Evolutionary conservation across 371 early-diverging fungal species (phyloP), one percentile per base, ranked within the genome.

Genomic region (Mortierella sp.): DNA sequence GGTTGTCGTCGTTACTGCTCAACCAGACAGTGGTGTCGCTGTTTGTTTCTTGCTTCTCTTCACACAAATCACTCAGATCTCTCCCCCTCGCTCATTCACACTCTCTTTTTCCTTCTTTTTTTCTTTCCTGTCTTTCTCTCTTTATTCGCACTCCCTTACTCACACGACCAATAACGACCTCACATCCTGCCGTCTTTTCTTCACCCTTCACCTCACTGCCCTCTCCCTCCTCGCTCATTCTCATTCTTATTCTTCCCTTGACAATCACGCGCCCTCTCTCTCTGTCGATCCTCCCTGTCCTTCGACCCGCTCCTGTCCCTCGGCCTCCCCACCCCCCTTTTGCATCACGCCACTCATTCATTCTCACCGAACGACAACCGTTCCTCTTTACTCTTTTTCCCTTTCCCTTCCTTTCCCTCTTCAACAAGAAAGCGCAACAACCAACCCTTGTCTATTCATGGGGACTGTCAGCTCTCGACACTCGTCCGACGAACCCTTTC

Each of bases 381-480:
- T 53, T 72, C 59, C 53, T 31, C 69, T 31, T 61, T 72, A 16
- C 24, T 51, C 59, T 59, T 34, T 26, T 28, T 43, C 40, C 51
- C 26, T 50, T 19, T 50, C n/a, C 51, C 1, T 50, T 61, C 40
- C 19, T n/a, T n/a, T 13, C 26, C 14, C 46, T 19, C 1, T 46
- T 61, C 72, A 11, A 11, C 61, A 43, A n/a, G 10, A 9, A 9
- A 21, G 34, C 14, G 48, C 26, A 8, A 51, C 54, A 53, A 6
- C 48, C 51, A 19, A 31, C 9, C 28, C 61, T 59, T 37, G 44
- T 16, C 59, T 14, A 14, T 40, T 54, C 37, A 82, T 82, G 82
- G 82, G 79, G n/a, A 44, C 71, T 13, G 43, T 69, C 79, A 69
- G 40, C 40, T 82, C 79, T 16, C 75, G 59, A 72, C 53, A 69